Percentiles rank a stretch among this genome's conserved stretches.
Conservation (phyloP, 192 early-diverging fungal genomes). For the Pilaira anomala region DNA sequence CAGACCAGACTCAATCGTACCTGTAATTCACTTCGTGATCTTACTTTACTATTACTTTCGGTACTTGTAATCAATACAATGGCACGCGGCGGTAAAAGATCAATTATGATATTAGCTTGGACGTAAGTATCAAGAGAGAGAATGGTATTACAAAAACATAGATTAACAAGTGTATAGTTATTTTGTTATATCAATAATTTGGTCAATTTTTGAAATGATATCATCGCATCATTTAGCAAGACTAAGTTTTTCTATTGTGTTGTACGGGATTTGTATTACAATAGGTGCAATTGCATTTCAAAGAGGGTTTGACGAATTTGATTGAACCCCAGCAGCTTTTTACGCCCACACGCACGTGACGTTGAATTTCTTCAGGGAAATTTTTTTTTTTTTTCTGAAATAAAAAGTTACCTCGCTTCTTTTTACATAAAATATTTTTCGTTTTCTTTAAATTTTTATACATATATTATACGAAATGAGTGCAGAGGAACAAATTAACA, state of each 20-base stretch:
- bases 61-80: conserved; percentile 6
- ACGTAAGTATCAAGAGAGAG: neutral
- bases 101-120: conserved; percentile 5
- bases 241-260: neutral
- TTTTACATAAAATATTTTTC: neutral
- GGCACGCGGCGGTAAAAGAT: conserved; percentile 9
- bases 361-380: neutral
- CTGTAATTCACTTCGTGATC: neutral
- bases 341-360: neutral
- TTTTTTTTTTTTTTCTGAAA: neutral
- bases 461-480: conserved; percentile 16
- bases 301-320: conserved; percentile 1
- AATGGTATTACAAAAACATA: neutral
- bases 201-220: conserved; percentile 13
- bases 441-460: too few relatives aligned
- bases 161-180: neutral
- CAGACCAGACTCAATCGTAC: neutral
- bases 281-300: conserved; percentile 6
- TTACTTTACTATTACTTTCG: neutral
- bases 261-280: neutral
- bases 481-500: conserved; percentile 23
- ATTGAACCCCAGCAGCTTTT: neutral
- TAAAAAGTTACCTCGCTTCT: neutral
- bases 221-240: conserved; percentile 1
- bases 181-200: conserved; percentile 2